phyloP scores from a whole-genome alignment of 2,329 filamentous ascomycete genomes.

The Cytospora leucostoma region DNA sequence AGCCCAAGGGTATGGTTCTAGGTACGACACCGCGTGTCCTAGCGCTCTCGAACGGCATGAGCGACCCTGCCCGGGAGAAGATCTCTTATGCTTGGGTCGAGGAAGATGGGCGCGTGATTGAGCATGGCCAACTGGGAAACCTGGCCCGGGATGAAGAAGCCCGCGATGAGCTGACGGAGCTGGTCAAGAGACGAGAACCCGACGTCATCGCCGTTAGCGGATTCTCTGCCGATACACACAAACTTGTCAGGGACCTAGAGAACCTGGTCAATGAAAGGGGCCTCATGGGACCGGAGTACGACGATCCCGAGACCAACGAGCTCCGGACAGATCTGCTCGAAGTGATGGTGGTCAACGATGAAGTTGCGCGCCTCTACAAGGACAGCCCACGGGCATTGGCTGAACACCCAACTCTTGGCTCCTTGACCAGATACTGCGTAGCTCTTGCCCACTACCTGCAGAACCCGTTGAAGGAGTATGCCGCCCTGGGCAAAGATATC shows the following conservation, averaged over 20 bases:
- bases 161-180: constrained; percentile 71
- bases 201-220: constrained; percentile 91
- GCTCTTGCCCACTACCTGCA: constrained; percentile 89
- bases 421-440: constrained; percentile 85
- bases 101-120: constrained; percentile 84
- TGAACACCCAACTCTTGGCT: constrained; percentile 79
- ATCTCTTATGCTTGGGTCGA: constrained; percentile 92
- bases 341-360: constrained; percentile 90
- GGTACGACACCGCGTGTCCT: constrained; percentile 88
- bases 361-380: constrained; percentile 95
- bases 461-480: constrained; percentile 95
- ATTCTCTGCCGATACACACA: constrained; percentile 83
- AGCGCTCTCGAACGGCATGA: constrained; percentile 82
- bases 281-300: constrained; percentile 77
- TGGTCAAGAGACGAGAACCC: constrained; percentile 77
- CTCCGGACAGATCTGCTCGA: constrained; percentile 79
- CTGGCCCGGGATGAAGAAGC: constrained; percentile 69
- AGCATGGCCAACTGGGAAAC: constrained; percentile 85
- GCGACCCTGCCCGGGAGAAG: constrained; percentile 71
- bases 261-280: constrained; percentile 76
- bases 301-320: constrained; percentile 74
- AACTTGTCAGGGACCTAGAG: constrained; percentile 78
- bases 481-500: constrained; percentile 85
- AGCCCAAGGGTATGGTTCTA: constrained; percentile 87
- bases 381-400: constrained; percentile 76